Evolutionary conservation across 75 land plant genomes (phyloP).

Genomic region (Pseudotsuga menziesii): DNA sequence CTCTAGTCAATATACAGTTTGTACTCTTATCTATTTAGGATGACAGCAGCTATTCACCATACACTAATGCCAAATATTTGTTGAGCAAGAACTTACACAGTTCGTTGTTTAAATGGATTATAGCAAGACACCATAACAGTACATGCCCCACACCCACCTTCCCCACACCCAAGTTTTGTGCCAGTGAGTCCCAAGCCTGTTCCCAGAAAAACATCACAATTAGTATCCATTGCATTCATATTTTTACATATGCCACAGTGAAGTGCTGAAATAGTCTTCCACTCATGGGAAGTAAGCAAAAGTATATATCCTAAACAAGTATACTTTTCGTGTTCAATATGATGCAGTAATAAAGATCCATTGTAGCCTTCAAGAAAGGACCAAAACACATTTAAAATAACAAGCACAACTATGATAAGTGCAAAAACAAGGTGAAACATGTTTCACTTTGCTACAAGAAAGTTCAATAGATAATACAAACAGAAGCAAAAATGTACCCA

Average conservation of each 20-base stretch:
- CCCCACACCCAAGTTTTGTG: slow-evolving; percentile 98
- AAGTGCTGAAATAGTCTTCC: neutral
- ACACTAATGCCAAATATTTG: neutral
- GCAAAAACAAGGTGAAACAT: too few relatives aligned
- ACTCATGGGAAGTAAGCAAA: neutral
- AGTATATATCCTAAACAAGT: neutral
- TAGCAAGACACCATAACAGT: slow-evolving; percentile 92
- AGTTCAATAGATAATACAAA: too few relatives aligned
- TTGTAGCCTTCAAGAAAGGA: neutral
- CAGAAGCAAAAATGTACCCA: too few relatives aligned
- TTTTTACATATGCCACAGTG: neutral
- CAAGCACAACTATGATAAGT: too few relatives aligned
- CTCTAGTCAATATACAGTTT: neutral
- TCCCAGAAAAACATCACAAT: slow-evolving; percentile 1
- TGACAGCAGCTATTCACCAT: neutral
- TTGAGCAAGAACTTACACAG: slow-evolving; percentile 52
- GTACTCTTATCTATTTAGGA: neutral
- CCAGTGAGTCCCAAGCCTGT: slow-evolving; percentile 86
- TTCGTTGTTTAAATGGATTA: slow-evolving; percentile 41
- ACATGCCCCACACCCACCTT: slow-evolving; percentile 99
- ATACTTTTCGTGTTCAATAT: neutral
- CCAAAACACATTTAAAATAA: too few relatives aligned
- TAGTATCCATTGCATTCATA: neutral
- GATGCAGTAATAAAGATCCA: neutral
- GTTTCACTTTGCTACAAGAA: too few relatives aligned